These are phyloP conservation scores for Lathyrus oleraceus DNA, from an alignment of 306 rosid genomes.

Conservation along the genomic window DNA sequence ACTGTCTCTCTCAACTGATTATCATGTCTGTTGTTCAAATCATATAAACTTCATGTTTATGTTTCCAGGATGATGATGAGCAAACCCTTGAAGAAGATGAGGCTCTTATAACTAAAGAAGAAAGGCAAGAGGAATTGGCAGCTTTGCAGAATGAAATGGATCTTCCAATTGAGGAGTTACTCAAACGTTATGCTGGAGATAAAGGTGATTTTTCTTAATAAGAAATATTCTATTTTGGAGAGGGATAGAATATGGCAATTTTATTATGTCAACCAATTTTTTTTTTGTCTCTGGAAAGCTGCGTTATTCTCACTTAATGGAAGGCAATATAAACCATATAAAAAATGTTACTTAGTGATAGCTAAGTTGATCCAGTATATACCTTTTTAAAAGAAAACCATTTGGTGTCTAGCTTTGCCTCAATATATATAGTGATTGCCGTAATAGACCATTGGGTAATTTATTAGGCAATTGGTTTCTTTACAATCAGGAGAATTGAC, in stretches of 20 bases:
- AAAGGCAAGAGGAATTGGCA: slow-evolving; percentile 82
- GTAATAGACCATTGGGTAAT: slow-evolving; percentile 26
- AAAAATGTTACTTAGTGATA: slow-evolving; percentile 2
- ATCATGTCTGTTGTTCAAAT: slow-evolving; percentile 35
- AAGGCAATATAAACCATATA: slow-evolving; percentile 17
- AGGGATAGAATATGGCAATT: slow-evolving; percentile 36
- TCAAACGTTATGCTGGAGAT: slow-evolving; percentile 62
- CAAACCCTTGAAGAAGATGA: slow-evolving; percentile 88
- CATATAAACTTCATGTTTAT: slow-evolving; percentile 32
- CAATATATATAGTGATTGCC: slow-evolving; percentile 15
- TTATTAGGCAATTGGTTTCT: slow-evolving; percentile 37
- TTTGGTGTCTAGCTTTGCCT: not conserved
- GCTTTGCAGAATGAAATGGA: slow-evolving; percentile 84
- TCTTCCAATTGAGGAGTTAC: slow-evolving; percentile 93
- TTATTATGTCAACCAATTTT: not conserved
- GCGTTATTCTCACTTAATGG: slow-evolving; percentile 14
- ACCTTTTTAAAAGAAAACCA: slow-evolving; percentile 27
- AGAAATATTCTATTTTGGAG: not conserved
- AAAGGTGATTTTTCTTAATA: slow-evolving; percentile 48
- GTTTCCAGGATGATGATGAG: slow-evolving; percentile 92
- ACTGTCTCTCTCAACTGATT: slow-evolving; percentile 32
- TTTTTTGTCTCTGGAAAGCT: not conserved
- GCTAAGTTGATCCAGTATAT: slow-evolving; percentile 10
- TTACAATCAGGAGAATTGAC: slow-evolving; percentile 38
- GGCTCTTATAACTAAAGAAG: slow-evolving; percentile 76